Percentiles rank a stretch among this genome's conserved stretches.
Conservation (phyloP, 768 basidiomycete genomes). For the Pisolithus microcarpus region DNA sequence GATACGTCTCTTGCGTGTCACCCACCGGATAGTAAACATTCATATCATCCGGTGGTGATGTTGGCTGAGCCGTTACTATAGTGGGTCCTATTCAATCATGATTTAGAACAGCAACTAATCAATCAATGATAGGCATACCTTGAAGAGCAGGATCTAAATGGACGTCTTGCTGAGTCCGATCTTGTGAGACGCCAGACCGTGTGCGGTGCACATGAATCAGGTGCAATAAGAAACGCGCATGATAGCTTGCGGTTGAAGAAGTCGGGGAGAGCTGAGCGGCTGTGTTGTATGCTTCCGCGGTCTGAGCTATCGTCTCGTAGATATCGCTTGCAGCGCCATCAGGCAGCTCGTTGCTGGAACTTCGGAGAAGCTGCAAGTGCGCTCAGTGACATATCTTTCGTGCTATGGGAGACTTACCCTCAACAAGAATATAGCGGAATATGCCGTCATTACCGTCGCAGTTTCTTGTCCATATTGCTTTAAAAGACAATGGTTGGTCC, state of each 20-base stretch:
- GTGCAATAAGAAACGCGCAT: constrained; percentile 71
- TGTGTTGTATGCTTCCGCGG: constrained; percentile 73
- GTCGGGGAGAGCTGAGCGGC: constrained; percentile 56
- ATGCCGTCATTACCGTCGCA: constrained; percentile 80
- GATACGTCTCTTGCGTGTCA: constrained; percentile 15
- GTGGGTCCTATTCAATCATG: constrained; percentile 15
- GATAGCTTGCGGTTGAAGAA: constrained; percentile 63
- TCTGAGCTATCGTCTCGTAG: constrained; percentile 54
- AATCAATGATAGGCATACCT: constrained; percentile 29
- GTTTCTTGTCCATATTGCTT: constrained; percentile 84
- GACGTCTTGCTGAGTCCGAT: constrained; percentile 32
- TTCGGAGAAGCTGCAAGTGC: constrained; percentile 55
- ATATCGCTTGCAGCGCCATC: constrained; percentile 61
- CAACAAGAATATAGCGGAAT: constrained; percentile 74
- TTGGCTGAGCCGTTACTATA: constrained; percentile 15
- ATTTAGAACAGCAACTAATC: constrained; percentile 5
- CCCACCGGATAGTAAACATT: constrained; percentile 13
- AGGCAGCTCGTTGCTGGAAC: constrained; percentile 53
- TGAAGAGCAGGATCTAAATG: constrained; percentile 52
- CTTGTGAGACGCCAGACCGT: constrained; percentile 35
- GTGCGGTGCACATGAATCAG: constrained; percentile 57
- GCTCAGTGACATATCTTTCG: constrained; percentile 1
- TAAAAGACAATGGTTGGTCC: constrained; percentile 3
- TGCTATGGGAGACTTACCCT: constrained; percentile 40
- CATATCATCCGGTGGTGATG: constrained; percentile 15